phyloP scores from a whole-genome alignment of 2,329 filamentous ascomycete genomes.

The Sporothrix pallida region DNA sequence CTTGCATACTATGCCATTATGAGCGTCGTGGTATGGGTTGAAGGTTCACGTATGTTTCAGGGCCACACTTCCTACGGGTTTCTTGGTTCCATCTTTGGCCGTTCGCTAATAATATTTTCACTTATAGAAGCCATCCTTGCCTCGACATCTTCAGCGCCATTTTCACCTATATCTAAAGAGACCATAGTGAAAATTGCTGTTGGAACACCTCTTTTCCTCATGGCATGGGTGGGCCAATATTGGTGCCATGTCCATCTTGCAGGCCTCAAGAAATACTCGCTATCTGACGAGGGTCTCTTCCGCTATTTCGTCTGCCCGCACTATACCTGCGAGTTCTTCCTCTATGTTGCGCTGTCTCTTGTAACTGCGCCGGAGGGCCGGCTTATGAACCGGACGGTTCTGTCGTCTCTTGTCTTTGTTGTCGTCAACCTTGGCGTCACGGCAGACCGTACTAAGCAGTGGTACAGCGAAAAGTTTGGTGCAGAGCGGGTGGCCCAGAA shows the following conservation, averaged over 20 bases:
- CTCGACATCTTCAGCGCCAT: constrained; percentile 28
- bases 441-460: constrained; percentile 75
- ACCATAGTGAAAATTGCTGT: constrained; percentile 56
- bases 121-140: constrained; percentile 37
- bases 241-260: constrained; percentile 73
- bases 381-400: constrained; percentile 73
- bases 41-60: constrained; percentile 72
- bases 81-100: not conserved
- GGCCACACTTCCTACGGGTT: constrained; percentile 47
- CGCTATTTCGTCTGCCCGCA: constrained; percentile 79
- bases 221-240: constrained; percentile 76
- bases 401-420: constrained; percentile 75
- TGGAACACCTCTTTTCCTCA: constrained; percentile 67
- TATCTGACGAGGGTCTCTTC: constrained; percentile 78
- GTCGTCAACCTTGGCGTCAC: constrained; percentile 80
- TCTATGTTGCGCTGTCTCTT: constrained; percentile 81
- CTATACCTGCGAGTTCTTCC: constrained; percentile 84
- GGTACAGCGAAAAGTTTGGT: constrained; percentile 81
- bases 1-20: constrained; percentile 76
- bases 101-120: constrained; percentile 6
- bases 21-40: constrained; percentile 81
- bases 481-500: constrained; percentile 63
- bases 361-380: constrained; percentile 71
- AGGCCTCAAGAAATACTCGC: constrained; percentile 77
- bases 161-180: not conserved